Percentiles rank a stretch among this genome's conserved stretches.
Evolutionary conservation across 2,329 filamentous ascomycete genomes (phyloP).

Genomic region (Cadophora sp.): DNA sequence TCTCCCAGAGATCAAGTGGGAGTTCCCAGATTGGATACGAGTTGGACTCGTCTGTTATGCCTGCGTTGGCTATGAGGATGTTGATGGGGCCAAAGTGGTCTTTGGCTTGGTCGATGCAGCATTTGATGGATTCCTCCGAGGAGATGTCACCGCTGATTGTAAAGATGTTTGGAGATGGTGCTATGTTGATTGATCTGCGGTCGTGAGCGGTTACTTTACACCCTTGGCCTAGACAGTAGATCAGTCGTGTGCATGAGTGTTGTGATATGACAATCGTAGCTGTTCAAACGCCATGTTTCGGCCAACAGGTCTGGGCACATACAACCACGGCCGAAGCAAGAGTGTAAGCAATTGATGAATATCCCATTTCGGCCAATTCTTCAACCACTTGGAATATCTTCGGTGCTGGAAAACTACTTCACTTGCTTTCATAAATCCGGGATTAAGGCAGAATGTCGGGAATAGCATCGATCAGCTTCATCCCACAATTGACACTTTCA

Average conservation of each 20-base stretch:
- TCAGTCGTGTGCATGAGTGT: not conserved
- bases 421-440: no score
- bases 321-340: no score
- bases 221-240: conserved; percentile 47
- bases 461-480: not conserved
- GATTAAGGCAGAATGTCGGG: not conserved
- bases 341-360: not conserved
- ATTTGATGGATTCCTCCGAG: conserved; percentile 52
- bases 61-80: conserved; percentile 59
- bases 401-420: not conserved
- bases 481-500: conserved; percentile 8
- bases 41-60: conserved; percentile 56
- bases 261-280: not conserved
- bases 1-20: conserved; percentile 57
- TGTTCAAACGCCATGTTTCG: no score
- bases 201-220: conserved; percentile 62
- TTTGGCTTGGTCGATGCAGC: conserved; percentile 50
- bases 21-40: conserved; percentile 59
- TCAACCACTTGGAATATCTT: not conserved
- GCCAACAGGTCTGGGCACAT: no score
- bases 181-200: conserved; percentile 46
- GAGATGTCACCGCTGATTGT: conserved; percentile 54
- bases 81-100: conserved; percentile 56
- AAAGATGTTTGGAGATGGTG: conserved; percentile 46
- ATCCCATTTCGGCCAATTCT: not conserved